phyloP scores from a whole-genome alignment of 164 flowering plant species.

The Umbilicus rupestris region DNA sequence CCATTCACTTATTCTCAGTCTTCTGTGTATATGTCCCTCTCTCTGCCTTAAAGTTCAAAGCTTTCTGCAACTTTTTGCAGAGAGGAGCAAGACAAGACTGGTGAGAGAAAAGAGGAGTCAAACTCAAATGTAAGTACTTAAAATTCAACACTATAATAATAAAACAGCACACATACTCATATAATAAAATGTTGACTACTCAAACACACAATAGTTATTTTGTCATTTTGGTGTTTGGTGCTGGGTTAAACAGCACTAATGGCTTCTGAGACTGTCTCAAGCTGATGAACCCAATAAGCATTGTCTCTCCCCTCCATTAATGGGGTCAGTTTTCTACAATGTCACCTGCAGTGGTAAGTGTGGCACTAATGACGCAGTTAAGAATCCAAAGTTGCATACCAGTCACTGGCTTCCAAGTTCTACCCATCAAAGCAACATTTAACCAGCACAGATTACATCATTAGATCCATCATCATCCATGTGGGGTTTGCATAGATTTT shows the following conservation, averaged over 20 bases:
- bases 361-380: too few relatives aligned
- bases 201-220: background rate
- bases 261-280: too few relatives aligned
- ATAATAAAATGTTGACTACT: background rate
- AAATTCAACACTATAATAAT: too few relatives aligned
- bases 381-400: too few relatives aligned
- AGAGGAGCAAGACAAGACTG: slow-evolving; percentile 7
- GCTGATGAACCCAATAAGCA: background rate
- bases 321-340: background rate
- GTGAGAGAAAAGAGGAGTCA: slow-evolving; percentile 44
- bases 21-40: background rate
- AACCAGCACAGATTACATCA: background rate
- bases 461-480: background rate
- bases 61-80: slow-evolving; percentile 4
- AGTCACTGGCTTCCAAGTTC: too few relatives aligned
- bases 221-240: background rate
- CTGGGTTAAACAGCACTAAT: too few relatives aligned
- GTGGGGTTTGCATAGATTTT: slow-evolving; percentile 5
- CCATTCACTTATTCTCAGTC: background rate
- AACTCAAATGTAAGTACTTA: slow-evolving; percentile 9
- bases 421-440: background rate
- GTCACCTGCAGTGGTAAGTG: background rate
- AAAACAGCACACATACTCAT: background rate
- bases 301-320: background rate
- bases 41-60: slow-evolving; percentile 2